Evolutionary conservation across 2,329 filamentous ascomycete genomes (phyloP), one percentile per base, ranked within the genome.

Genomic region (Colletotrichum tamarilloi): DNA sequence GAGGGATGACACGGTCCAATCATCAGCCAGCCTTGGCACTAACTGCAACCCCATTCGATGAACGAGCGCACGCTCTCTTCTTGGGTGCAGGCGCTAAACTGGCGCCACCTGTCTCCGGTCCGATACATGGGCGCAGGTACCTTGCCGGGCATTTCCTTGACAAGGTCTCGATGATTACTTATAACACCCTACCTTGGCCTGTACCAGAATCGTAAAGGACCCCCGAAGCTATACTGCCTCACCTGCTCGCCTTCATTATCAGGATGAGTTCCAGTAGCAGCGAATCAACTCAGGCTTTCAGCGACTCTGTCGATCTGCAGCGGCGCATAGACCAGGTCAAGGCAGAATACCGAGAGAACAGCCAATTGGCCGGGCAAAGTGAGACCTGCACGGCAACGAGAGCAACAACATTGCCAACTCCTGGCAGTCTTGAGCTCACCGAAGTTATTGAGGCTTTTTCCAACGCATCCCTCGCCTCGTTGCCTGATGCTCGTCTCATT

Each of bases 281-380:
- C 30, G 56, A 11, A 58, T 58, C 60, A 52, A 63, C 60, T 14
- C 60, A 63, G 38, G n/a, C 60, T 49, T 63, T 63, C 26, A 63
- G 60, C 28, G 60, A 62, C 59, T 49, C 35, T 62, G 59, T 38
- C 14, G 59, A 62, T 14, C 59, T 62, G 59, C 35, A 62, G 42
- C 59, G 59, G 14, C 59, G 59, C 42, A 62, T 49, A 12, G n/a
- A 58, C 28, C 56, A 22, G n/a, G 24, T 19, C 56, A 19, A 58
- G 12, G 56, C 56, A 19, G 56, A 58, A 58, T 19, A 58, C 19
- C 56, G 56, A 58, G 19, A 19, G n/a, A 58, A 38, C 56, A 58
- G 56, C 56, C 6, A 16, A 38, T 30, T 58, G 56, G 56, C 56
- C 14, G 28, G 19, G 56, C 56, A 28, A 19, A 28, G 19, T 58